These are phyloP conservation scores for Suaeda aralocaspica DNA, from an alignment of 148 eudicot genomes.

Conservation along the genomic window DNA sequence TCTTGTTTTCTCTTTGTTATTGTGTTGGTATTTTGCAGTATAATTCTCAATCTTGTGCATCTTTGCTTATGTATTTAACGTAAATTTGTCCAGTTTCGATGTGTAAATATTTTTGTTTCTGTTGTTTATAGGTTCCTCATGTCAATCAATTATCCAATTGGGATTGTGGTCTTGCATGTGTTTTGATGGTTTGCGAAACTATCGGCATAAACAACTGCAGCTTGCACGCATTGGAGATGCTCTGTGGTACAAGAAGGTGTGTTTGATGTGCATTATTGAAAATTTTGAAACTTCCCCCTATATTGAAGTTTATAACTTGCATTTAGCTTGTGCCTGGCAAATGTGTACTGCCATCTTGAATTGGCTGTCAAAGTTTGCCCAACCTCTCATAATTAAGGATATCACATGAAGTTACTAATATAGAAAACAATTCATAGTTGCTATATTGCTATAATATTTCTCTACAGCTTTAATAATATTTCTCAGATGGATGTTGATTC, in stretches of 20 bases:
- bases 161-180: conserved; percentile 99
- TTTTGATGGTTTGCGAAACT: conserved; percentile 79
- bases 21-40: not conserved
- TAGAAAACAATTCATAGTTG: not conserved
- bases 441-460: too few relatives aligned
- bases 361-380: not conserved
- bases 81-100: not conserved
- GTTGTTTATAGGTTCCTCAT: conserved; percentile 59
- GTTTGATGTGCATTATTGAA: conserved; percentile 13
- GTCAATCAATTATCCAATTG: conserved; percentile 66
- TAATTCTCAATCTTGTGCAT: not conserved
- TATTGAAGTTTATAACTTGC: not conserved
- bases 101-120: not conserved
- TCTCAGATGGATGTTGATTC: not conserved
- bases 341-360: not conserved
- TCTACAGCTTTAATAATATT: too few relatives aligned
- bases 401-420: not conserved
- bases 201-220: conserved; percentile 52
- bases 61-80: not conserved
- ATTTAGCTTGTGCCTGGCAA: not conserved
- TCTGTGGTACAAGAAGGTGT: conserved; percentile 75
- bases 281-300: conserved; percentile 1
- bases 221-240: conserved; percentile 51
- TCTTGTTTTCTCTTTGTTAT: not conserved
- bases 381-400: not conserved